These are phyloP conservation scores for Phytophthora europaea DNA, from an alignment of 352 stramenopile genomes.

Conservation along the genomic window DNA sequence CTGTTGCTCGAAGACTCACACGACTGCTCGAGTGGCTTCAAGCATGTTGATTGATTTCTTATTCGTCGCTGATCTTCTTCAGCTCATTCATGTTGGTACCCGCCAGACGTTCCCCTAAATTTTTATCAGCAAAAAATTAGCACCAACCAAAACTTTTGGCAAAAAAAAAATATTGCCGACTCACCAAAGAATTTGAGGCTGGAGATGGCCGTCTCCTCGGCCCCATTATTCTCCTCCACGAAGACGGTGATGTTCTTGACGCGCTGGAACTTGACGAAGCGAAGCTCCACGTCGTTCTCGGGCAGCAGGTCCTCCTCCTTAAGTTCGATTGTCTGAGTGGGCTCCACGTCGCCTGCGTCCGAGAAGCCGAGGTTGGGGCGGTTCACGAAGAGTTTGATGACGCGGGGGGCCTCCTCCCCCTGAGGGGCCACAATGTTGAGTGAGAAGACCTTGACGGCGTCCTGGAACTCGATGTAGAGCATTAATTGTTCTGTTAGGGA, in stretches of 20 bases:
- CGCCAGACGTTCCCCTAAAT: slow-evolving; percentile 68
- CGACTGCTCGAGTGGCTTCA: slow-evolving; percentile 10
- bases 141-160: neutral
- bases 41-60: slow-evolving; percentile 28
- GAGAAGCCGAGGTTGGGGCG: slow-evolving; percentile 80
- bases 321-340: slow-evolving; percentile 79
- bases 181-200: slow-evolving; percentile 77
- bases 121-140: slow-evolving; percentile 15
- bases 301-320: slow-evolving; percentile 57
- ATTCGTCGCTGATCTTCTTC: slow-evolving; percentile 87
- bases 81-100: slow-evolving; percentile 91
- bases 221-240: slow-evolving; percentile 84
- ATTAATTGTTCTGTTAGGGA: slow-evolving; percentile 76
- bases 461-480: slow-evolving; percentile 86
- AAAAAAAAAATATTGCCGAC: neutral
- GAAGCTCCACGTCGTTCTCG: slow-evolving; percentile 74
- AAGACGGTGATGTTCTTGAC: slow-evolving; percentile 83
- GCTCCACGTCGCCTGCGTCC: slow-evolving; percentile 73
- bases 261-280: slow-evolving; percentile 87
- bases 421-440: slow-evolving; percentile 65
- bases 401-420: slow-evolving; percentile 63
- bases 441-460: slow-evolving; percentile 83
- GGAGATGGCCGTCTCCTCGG: slow-evolving; percentile 66
- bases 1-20: neutral
- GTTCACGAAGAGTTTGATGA: slow-evolving; percentile 83